Percentiles rank a stretch among this genome's conserved stretches.
These are phyloP conservation scores for Turritis glabra DNA, from an alignment of 345 rosid genomes.

Conservation along the genomic window DNA sequence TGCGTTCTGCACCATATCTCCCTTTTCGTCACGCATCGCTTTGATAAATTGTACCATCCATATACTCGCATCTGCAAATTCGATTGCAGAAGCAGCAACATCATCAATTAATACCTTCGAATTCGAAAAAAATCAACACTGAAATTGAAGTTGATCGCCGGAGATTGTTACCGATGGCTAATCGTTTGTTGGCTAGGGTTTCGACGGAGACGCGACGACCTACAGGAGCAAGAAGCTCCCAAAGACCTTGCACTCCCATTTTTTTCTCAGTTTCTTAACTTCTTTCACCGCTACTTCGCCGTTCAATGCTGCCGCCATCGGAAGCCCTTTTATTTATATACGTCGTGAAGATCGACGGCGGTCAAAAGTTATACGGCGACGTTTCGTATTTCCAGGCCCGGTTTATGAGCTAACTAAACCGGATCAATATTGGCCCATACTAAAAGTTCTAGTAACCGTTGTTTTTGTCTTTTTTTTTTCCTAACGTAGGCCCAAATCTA, in stretches of 20 bases:
- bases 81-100: background rate
- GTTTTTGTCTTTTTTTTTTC: background rate
- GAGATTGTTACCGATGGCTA: conserved; percentile 63
- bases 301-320: background rate
- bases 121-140: background rate
- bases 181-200: conserved; percentile 80
- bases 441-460: background rate
- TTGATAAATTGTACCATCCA: conserved; percentile 98
- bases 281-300: background rate
- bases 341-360: background rate
- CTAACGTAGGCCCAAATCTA: background rate
- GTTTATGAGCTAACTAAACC: background rate
- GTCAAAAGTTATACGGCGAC: background rate
- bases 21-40: conserved; percentile 96
- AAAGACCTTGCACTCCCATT: conserved; percentile 18
- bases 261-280: background rate
- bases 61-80: conserved; percentile 78
- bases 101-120: background rate
- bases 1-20: conserved; percentile 91
- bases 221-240: conserved; percentile 84
- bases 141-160: conserved; percentile 14
- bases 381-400: background rate
- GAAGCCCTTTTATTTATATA: background rate
- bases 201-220: conserved; percentile 98
- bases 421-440: conserved; percentile 3